Evolutionary conservation across 73 alveolate species (phyloP).

Genomic region (Durusdinium trenchii): DNA sequence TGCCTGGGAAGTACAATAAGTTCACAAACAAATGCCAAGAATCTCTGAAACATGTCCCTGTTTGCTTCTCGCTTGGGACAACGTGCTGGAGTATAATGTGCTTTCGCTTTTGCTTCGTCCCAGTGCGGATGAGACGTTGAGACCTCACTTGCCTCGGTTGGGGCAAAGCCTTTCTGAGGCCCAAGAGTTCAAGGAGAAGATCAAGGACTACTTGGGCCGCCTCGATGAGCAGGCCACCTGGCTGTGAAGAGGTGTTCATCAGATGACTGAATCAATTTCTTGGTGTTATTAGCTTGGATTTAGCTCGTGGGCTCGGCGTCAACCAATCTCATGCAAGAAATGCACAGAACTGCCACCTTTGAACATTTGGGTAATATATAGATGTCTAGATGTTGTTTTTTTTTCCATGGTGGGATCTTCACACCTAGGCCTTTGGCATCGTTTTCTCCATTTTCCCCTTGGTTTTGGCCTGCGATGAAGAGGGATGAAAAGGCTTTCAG

Average conservation of each 20-base stretch:
- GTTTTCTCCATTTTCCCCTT: background rate
- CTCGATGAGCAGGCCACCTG: slow-evolving; percentile 67
- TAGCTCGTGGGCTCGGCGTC: too few species aligned
- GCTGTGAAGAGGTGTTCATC: background rate
- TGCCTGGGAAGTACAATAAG: background rate
- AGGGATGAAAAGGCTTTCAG: too few species aligned
- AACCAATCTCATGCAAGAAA: too few species aligned
- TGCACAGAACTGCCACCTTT: too few species aligned
- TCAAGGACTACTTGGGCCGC: slow-evolving; percentile 91
- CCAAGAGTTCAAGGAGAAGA: slow-evolving; percentile 75
- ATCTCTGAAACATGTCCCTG: background rate
- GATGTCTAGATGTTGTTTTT: too few species aligned
- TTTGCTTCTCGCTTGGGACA: background rate
- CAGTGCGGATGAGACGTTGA: too few species aligned
- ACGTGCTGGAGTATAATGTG: too few species aligned
- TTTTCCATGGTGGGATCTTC: too few species aligned
- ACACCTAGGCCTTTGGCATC: too few species aligned
- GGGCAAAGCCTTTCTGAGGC: slow-evolving; percentile 7
- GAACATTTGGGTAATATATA: too few species aligned
- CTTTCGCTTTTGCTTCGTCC: background rate
- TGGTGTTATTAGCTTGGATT: background rate
- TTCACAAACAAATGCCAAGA: background rate
- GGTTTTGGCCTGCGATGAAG: background rate
- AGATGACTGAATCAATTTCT: background rate
- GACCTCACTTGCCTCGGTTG: too few species aligned